Evolutionary conservation across 176 grass and related monocot genomes (phyloP).

Genomic region (Olyra latifolia): DNA sequence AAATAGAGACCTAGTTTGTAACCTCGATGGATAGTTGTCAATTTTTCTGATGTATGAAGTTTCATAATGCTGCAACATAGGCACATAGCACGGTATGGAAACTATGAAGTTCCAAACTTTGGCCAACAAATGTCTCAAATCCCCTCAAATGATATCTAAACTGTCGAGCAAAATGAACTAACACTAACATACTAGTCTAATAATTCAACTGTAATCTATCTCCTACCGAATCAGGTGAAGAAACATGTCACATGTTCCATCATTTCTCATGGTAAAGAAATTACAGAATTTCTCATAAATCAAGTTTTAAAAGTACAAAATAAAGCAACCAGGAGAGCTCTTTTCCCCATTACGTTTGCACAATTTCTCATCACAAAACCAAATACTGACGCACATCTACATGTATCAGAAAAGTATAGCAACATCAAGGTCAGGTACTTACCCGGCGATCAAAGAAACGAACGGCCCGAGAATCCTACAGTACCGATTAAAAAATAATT

Average conservation of each 20-base stretch:
- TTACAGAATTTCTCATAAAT: not conserved
- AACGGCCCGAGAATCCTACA: slow-evolving; percentile 70
- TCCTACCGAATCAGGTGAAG: not conserved
- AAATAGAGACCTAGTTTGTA: slow-evolving; percentile 3
- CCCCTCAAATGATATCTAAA: not conserved
- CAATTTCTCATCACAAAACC: not conserved
- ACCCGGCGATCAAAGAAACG: slow-evolving; percentile 88
- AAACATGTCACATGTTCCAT: not conserved
- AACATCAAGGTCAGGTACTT: slow-evolving; percentile 23
- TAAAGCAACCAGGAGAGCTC: not conserved
- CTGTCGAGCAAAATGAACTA: not conserved
- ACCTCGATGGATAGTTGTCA: not conserved
- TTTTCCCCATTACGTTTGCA: not conserved
- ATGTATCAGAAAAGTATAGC: not conserved
- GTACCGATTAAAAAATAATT: slow-evolving; percentile 4
- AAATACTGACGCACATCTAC: slow-evolving; percentile 1
- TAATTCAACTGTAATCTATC: not conserved
- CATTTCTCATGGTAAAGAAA: not conserved
- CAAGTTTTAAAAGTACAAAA: not conserved
- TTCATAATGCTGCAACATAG: not conserved
- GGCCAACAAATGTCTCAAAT: slow-evolving; percentile 8
- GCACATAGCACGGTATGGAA: not conserved
- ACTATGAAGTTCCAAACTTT: not conserved
- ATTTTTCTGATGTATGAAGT: not conserved
- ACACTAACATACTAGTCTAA: not conserved